A percentile compares a stretch with the other conserved stretches of the same genome.
These are phyloP conservation scores for Diutina mesorugosa DNA, from an alignment of 1,139 yeast species.

Conservation along the genomic window DNA sequence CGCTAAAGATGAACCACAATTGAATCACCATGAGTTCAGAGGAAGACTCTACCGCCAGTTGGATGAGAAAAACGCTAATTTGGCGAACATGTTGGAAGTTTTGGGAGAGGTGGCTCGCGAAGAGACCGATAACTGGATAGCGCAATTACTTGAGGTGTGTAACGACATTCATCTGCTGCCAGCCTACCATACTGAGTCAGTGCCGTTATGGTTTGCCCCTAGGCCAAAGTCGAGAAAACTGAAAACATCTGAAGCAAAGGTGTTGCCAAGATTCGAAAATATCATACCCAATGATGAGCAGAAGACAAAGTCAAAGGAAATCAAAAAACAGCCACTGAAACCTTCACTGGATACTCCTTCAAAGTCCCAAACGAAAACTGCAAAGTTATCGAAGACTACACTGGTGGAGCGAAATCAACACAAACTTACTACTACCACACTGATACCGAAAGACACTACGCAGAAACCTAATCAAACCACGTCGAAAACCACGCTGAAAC, in stretches of 20 bases:
- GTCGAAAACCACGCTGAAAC: no score
- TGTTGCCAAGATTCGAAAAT: no score
- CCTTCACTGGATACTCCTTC: no score
- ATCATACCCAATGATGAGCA: no score
- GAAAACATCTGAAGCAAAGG: neutral
- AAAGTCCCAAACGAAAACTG: no score
- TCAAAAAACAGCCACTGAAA: no score
- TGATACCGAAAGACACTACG: no score
- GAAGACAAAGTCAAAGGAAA: no score
- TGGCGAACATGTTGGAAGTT: neutral
- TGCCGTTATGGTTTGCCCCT: slow-evolving; percentile 1
- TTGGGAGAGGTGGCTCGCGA: neutral
- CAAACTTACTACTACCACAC: no score
- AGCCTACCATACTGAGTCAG: neutral
- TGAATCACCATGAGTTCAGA: neutral
- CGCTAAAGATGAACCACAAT: neutral
- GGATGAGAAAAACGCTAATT: neutral
- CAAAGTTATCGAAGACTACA: no score
- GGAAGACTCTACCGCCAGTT: neutral
- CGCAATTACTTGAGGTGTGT: neutral
- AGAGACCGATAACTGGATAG: neutral
- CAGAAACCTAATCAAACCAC: no score
- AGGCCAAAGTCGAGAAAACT: neutral
- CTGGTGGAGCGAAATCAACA: no score
- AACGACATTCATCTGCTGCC: neutral